phyloP scores from a whole-genome alignment of 148 eudicot species.

The Chenopodium album region DNA sequence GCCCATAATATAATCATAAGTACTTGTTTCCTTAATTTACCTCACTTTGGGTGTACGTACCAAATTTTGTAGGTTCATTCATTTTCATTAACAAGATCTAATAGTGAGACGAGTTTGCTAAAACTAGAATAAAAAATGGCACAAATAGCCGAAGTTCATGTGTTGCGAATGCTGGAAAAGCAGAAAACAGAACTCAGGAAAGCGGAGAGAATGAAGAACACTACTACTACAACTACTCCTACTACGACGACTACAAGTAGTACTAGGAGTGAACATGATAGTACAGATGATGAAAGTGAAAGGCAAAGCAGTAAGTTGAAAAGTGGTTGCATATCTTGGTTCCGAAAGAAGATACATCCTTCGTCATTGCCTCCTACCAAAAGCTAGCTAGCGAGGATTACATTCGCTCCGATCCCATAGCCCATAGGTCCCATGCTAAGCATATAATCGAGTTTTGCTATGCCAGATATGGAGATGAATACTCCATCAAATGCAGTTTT shows the following conservation, averaged over 20 bases:
- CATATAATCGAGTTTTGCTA: too few relatives aligned
- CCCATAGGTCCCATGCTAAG: background rate
- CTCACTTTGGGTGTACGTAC: too few relatives aligned
- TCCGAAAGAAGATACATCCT: conserved; percentile 22
- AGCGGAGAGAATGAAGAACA: background rate
- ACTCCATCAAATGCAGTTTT: too few relatives aligned
- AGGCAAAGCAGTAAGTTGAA: background rate
- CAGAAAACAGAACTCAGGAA: conserved; percentile 5
- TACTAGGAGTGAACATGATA: background rate
- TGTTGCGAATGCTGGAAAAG: conserved; percentile 23
- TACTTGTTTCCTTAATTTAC: too few relatives aligned
- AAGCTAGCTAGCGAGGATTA: background rate
- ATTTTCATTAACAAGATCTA: too few relatives aligned
- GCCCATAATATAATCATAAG: too few relatives aligned
- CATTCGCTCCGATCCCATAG: background rate
- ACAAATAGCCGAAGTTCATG: conserved; percentile 24
- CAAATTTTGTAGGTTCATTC: background rate
- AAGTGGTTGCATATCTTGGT: conserved; percentile 23
- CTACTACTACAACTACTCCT: background rate
- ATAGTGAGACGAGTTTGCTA: background rate
- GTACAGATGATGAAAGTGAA: background rate
- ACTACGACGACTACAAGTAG: too few relatives aligned
- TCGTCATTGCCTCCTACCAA: background rate
- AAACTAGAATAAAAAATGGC: conserved; percentile 9
- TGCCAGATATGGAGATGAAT: too few relatives aligned